Evolutionary conservation across 768 basidiomycete species (phyloP), one percentile per base, ranked within the genome.

Genomic region (Suillus alpinus): DNA sequence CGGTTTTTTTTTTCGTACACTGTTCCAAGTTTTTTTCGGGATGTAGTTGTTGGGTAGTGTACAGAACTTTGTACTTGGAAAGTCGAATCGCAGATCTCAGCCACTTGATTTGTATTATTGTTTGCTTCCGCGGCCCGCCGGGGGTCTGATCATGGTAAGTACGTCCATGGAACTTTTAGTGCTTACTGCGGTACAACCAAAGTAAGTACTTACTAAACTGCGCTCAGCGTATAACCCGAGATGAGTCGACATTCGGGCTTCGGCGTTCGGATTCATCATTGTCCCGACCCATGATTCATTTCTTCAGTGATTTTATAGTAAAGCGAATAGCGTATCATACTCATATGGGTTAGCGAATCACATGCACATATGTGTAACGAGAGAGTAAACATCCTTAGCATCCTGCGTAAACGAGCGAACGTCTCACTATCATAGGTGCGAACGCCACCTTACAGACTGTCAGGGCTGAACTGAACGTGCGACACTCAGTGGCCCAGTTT

Each of bases 11-110:
- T 50, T 29, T 9, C 49, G 16, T 18, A 55, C n/a, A n/a, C 14
- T 16, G 20, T 53, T 53, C 9, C 14, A 13, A 20, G 34, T 26
- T 32, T 53, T n/a, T 53, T 23, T 36, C 16, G 16, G 26, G 14
- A 37, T 55, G 52, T 55, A 14, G 36, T 26, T 52, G 51, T 51
- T 9, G 52, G 52, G 36, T 55, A 36, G 53, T 53, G 34, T 37
- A 53, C 37, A 12, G 36, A 23, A 23, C 12, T 44, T 39, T 18
- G 18, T 31, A 31, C 18, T 50, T 18, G 12, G 49, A 50, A 50
- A 31, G 31, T n/a, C 18, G 49, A 50, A 50, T 50, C 29, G 18
- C 31, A 50, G 31, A 50, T 50, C 18, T 50, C 29, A 50, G 29
- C 18, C 16, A 50, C 16, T 47, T 47, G 46, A 47, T 46, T 46